phyloP scores from a whole-genome alignment of 2,329 filamentous ascomycete genomes.

The Clarireedia sp. region DNA sequence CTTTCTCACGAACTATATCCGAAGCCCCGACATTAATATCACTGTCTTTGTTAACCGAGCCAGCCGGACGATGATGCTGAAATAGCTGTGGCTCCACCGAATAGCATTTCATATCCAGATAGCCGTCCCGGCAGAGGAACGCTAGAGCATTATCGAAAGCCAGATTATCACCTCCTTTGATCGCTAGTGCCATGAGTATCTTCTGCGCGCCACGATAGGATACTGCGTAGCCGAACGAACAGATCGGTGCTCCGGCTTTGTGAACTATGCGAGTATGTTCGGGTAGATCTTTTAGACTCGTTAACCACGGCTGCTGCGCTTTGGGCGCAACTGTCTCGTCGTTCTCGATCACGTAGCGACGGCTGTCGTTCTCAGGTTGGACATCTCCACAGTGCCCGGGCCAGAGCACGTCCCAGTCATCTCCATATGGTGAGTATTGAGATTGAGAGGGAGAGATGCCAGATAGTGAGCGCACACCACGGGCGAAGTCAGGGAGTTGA shows the following conservation, averaged over 20 bases:
- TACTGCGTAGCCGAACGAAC: slow-evolving; percentile 31
- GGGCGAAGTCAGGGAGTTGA: slow-evolving; percentile 28
- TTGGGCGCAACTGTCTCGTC: slow-evolving; percentile 25
- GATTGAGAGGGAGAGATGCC: slow-evolving; percentile 4
- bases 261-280: slow-evolving; percentile 25
- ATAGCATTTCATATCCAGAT: slow-evolving; percentile 28
- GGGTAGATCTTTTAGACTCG: slow-evolving; percentile 9
- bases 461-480: slow-evolving; percentile 9
- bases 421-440: slow-evolving; percentile 26
- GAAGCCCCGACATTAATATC: too few relatives aligned
- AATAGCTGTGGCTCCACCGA: too few relatives aligned
- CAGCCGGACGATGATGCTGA: too few relatives aligned
- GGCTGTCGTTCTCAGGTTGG: slow-evolving; percentile 8
- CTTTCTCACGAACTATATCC: too few relatives aligned
- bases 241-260: slow-evolving; percentile 24
- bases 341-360: slow-evolving; percentile 18
- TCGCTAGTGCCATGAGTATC: slow-evolving; percentile 52
- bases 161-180: slow-evolving; percentile 20
- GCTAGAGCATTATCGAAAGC: slow-evolving; percentile 30
- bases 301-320: slow-evolving; percentile 10
- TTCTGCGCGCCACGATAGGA: slow-evolving; percentile 37
- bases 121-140: slow-evolving; percentile 27
- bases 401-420: slow-evolving; percentile 33
- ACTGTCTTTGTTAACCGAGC: too few relatives aligned
- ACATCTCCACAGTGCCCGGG: slow-evolving; percentile 32